These are phyloP conservation scores for Magnusiomyces sp. DNA, from an alignment of 1,139 yeast species.

Conservation along the genomic window DNA sequence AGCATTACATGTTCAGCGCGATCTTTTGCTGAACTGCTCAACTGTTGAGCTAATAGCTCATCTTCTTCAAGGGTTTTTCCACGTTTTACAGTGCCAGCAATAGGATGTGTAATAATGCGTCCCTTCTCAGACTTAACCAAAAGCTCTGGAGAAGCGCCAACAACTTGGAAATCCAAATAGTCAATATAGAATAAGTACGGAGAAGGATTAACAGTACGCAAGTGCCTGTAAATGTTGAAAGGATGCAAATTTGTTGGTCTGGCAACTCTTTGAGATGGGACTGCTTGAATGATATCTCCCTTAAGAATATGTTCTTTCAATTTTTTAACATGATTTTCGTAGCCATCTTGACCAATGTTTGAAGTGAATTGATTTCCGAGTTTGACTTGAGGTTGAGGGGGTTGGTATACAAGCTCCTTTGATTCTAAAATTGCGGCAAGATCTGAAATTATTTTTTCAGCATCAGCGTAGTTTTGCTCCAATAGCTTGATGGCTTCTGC, in stretches of 20 bases:
- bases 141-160: slow-evolving; percentile 95
- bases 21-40: slow-evolving; percentile 77
- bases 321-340: slow-evolving; percentile 66
- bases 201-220: slow-evolving; percentile 92
- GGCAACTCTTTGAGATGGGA: slow-evolving; percentile 92
- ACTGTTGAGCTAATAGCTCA: slow-evolving; percentile 65
- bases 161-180: slow-evolving; percentile 81
- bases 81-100: slow-evolving; percentile 90
- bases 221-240: slow-evolving; percentile 87
- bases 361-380: slow-evolving; percentile 53
- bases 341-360: slow-evolving; percentile 89
- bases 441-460: slow-evolving; percentile 47
- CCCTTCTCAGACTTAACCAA: slow-evolving; percentile 77
- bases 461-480: slow-evolving; percentile 44
- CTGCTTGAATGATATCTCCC: slow-evolving; percentile 96
- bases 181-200: slow-evolving; percentile 94
- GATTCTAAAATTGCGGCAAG: slow-evolving; percentile 47
- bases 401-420: slow-evolving; percentile 36
- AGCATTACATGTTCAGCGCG: slow-evolving; percentile 98
- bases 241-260: slow-evolving; percentile 94
- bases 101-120: slow-evolving; percentile 86
- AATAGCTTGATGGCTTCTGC: slow-evolving; percentile 7
- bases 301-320: slow-evolving; percentile 73
- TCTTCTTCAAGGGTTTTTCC: slow-evolving; percentile 90
- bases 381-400: slow-evolving; percentile 67